Percentiles rank a stretch among this genome's conserved stretches.
phyloP scores from a whole-genome alignment of 1,284 basidiomycete genomes.

The Boletus mariae region DNA sequence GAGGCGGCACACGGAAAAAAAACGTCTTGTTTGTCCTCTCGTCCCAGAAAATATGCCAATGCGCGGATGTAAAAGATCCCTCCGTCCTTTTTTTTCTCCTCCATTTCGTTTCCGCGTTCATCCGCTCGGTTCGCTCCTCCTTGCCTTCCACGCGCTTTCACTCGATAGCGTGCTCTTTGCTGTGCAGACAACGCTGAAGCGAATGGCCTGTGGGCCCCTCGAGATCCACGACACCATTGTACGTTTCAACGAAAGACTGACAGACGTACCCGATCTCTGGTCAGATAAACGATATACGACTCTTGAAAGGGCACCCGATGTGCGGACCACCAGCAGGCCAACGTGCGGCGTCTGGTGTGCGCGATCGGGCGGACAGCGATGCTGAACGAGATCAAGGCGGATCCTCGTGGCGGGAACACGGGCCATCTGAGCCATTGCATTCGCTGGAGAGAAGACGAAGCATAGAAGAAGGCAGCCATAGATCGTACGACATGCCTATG shows the following conservation, averaged over 20 bases:
- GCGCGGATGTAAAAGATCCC: slow-evolving; percentile 30
- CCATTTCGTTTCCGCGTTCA: slow-evolving; percentile 27
- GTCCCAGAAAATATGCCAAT: slow-evolving; percentile 22
- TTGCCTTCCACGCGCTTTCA: slow-evolving; percentile 5
- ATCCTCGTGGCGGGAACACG: slow-evolving; percentile 22
- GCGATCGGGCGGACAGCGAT: slow-evolving; percentile 29
- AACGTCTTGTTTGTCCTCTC: slow-evolving; percentile 16
- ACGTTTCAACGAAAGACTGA: slow-evolving; percentile 14
- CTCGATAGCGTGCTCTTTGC: slow-evolving; percentile 8
- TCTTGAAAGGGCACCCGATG: slow-evolving; percentile 13
- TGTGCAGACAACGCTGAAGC: slow-evolving; percentile 13
- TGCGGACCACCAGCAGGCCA: slow-evolving; percentile 18
- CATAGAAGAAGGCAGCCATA: slow-evolving; percentile 14
- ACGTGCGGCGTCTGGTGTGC: slow-evolving; percentile 9
- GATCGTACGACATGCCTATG: slow-evolving; percentile 16
- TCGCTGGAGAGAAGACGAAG: slow-evolving; percentile 15
- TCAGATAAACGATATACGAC: slow-evolving; percentile 10
- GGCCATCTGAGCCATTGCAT: slow-evolving; percentile 9
- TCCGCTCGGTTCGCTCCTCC: slow-evolving; percentile 13
- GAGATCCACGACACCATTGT: slow-evolving; percentile 13
- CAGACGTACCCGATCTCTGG: slow-evolving; percentile 19
- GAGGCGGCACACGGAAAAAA: slow-evolving; percentile 12
- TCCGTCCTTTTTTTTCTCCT: slow-evolving; percentile 17
- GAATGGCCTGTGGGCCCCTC: slow-evolving; percentile 23
- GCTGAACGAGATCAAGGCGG: slow-evolving; percentile 32